phyloP scores from a whole-genome alignment of 2,329 filamentous ascomycete species.

The Diaporthe capsici region DNA sequence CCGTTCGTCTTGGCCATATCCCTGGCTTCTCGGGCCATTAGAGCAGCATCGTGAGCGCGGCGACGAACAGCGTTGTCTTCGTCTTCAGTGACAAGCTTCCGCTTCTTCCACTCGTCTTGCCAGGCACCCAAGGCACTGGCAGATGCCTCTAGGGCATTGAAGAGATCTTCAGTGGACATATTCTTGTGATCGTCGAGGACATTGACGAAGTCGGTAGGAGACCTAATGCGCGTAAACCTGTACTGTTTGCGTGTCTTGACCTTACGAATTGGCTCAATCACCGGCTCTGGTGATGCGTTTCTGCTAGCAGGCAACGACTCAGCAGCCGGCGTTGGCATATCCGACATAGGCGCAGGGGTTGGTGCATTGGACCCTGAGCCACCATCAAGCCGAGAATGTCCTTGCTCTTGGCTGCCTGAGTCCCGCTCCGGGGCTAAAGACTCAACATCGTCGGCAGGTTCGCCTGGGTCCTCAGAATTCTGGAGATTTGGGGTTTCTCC shows the following conservation, averaged over 20 bases:
- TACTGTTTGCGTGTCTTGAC: constrained; percentile 52
- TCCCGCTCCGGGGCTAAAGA: constrained; percentile 35
- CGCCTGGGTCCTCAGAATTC: constrained; percentile 35
- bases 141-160: constrained; percentile 58
- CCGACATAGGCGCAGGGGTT: constrained; percentile 46
- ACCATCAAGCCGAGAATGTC: constrained; percentile 31
- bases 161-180: constrained; percentile 62
- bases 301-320: constrained; percentile 39
- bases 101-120: constrained; percentile 67
- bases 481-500: constrained; percentile 36
- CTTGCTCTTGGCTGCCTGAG: constrained; percentile 31
- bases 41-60: constrained; percentile 59
- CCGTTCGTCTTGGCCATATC: constrained; percentile 47
- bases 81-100: constrained; percentile 67
- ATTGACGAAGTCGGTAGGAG: constrained; percentile 63
- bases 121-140: constrained; percentile 64
- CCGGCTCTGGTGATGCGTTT: constrained; percentile 38
- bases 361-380: constrained; percentile 39
- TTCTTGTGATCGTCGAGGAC: constrained; percentile 65
- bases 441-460: constrained; percentile 32
- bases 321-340: constrained; percentile 37
- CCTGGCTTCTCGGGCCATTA: constrained; percentile 52
- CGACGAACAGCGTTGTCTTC: constrained; percentile 70
- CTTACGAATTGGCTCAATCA: constrained; percentile 38
- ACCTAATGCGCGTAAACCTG: constrained; percentile 64